A percentile compares a stretch with the other conserved stretches of the same genome.
Conservation (phyloP, 2,329 filamentous ascomycete species). For the Aspergillus sp. region DNA sequence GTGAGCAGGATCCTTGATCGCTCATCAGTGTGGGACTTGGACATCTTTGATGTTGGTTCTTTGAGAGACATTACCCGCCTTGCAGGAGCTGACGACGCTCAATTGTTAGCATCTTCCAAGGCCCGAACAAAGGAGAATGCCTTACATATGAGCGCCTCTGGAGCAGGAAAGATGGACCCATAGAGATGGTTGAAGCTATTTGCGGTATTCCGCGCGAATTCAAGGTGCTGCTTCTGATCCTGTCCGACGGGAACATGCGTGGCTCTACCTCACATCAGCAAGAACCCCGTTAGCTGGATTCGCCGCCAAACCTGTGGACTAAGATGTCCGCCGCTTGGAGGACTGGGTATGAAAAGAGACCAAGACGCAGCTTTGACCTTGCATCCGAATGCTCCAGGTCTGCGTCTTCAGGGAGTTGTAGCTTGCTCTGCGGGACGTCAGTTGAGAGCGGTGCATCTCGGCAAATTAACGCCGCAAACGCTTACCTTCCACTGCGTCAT, state of each 20-base stretch:
- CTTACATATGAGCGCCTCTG: slow-evolving; percentile 63
- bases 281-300: neutral
- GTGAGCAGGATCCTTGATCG: slow-evolving; percentile 76
- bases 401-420: slow-evolving; percentile 53
- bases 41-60: slow-evolving; percentile 78
- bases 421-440: slow-evolving; percentile 53
- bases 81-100: slow-evolving; percentile 50
- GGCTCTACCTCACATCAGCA: slow-evolving; percentile 44
- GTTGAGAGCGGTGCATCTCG: too few species aligned
- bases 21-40: slow-evolving; percentile 67
- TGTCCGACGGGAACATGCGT: slow-evolving; percentile 96
- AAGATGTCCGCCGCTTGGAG: slow-evolving; percentile 91
- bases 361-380: slow-evolving; percentile 64
- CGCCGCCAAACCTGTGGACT: slow-evolving; percentile 55
- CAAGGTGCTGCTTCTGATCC: slow-evolving; percentile 87
- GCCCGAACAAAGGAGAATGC: neutral
- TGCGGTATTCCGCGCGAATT: slow-evolving; percentile 80
- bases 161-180: slow-evolving; percentile 52
- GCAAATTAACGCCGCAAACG: slow-evolving; percentile 1
- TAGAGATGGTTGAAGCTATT: slow-evolving; percentile 77
- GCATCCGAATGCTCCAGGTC: slow-evolving; percentile 48
- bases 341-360: slow-evolving; percentile 91
- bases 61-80: slow-evolving; percentile 85
- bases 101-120: neutral
- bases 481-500: slow-evolving; percentile 98